Evolutionary conservation across 257 asterid species (phyloP), one percentile per base, ranked within the genome.

Genomic region (Agastache rugosa): DNA sequence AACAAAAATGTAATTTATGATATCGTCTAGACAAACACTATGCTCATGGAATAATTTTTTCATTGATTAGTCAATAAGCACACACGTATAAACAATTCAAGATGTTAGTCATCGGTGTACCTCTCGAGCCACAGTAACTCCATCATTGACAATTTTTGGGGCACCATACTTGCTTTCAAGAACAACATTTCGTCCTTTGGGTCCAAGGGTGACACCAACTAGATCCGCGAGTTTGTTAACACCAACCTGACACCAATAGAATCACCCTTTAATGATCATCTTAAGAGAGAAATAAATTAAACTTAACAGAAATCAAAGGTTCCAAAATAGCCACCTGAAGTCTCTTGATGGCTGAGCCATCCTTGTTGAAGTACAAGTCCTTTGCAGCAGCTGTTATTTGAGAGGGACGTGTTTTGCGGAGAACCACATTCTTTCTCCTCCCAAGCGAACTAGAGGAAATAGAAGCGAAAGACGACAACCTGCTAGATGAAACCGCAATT

Each of bases 131-230:
- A 95, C 99, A 6, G 99, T 95, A 67, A 90, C 99, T 62, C 99
- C 99, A 79, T 95, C 99, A 58, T 95, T 95, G 17, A 95, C 99
- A 67, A 95, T 95, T 81, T 87, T 95, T 0, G 99, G 99, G 64
- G 99, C 88, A 45, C 99, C 98, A 55, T 95, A 95, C 83, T 92
- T 95, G 93, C 97, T 92, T 83, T 95, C 97, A 25, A 95, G 96
- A 39, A 95, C 97, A 22, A 95, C 99, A 83, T 95, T 95, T 64
- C 99, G 85, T 37, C 99, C 99, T 77, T 95, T 95, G 27, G 99
- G 99, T 59, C 99, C 99, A 78, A 92, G 89, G 51, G 99, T 95
- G 41, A 95, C 97, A 66, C 99, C 99, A 59, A 95, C 97, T 63
- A 95, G 84, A 80, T 95, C 98, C 11, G 99, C 92, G 44, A 95